These are phyloP conservation scores for Colletotrichum incanum DNA, from an alignment of 2,329 filamentous ascomycete species.

Conservation along the genomic window DNA sequence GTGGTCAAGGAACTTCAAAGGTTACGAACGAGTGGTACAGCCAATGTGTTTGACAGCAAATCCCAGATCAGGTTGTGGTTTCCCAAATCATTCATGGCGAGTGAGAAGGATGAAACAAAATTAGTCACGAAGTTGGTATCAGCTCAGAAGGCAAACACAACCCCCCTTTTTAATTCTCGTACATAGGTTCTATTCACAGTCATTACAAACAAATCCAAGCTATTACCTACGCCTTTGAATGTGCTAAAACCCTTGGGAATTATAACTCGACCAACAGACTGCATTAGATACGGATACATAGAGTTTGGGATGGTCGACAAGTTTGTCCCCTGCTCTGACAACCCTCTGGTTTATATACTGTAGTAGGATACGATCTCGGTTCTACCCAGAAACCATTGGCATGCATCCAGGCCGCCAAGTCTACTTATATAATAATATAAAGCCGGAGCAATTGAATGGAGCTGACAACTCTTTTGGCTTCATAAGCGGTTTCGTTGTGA, in stretches of 20 bases:
- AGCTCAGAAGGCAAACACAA: neutral
- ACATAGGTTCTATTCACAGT: neutral
- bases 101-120: neutral
- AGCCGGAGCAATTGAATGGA: too few species aligned
- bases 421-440: too few species aligned
- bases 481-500: too few species aligned
- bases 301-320: too few species aligned
- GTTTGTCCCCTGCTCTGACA: too few species aligned
- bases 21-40: conserved; percentile 47
- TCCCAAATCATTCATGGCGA: rapidly evolving
- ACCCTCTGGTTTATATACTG: too few species aligned
- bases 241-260: too few species aligned
- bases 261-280: too few species aligned
- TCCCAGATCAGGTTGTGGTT: neutral
- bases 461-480: too few species aligned
- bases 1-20: conserved; percentile 48
- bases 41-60: neutral
- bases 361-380: neutral
- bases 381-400: too few species aligned
- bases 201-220: neutral
- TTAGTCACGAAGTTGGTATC: neutral
- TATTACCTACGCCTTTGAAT: neutral
- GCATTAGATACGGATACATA: too few species aligned
- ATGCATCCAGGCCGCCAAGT: too few species aligned
- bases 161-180: neutral